Evolutionary conservation across 2,329 filamentous ascomycete genomes (phyloP).

Genomic region (Aspergillus caelatus): DNA sequence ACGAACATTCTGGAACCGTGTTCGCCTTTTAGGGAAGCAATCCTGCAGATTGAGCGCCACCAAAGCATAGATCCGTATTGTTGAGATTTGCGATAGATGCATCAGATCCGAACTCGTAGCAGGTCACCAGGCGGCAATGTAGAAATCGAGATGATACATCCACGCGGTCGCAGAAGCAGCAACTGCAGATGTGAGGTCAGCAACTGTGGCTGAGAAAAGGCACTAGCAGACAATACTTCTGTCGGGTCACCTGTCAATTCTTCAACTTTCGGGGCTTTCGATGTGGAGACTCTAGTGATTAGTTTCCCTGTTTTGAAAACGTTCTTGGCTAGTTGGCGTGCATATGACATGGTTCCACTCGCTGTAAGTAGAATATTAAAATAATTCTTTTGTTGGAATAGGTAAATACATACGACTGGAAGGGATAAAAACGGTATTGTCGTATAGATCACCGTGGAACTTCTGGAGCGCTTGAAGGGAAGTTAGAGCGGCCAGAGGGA

Average conservation of each 20-base stretch:
- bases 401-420: conserved; percentile 39
- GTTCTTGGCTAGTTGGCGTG: conserved; percentile 55
- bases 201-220: background rate
- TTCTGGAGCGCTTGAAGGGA: conserved; percentile 48
- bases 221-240: conserved; percentile 26
- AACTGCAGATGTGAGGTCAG: conserved; percentile 34
- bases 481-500: conserved; percentile 47
- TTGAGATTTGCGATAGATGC: conserved; percentile 8
- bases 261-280: conserved; percentile 52
- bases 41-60: conserved; percentile 37
- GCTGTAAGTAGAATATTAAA: conserved; percentile 30
- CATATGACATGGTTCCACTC: conserved; percentile 51
- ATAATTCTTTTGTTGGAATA: background rate
- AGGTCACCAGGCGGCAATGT: conserved; percentile 39
- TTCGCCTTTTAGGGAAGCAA: conserved; percentile 43
- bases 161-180: conserved; percentile 44
- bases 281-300: conserved; percentile 58
- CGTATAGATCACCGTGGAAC: conserved; percentile 50
- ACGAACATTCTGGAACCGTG: conserved; percentile 27
- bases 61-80: conserved; percentile 13
- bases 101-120: conserved; percentile 37
- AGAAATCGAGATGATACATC: conserved; percentile 41
- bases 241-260: conserved; percentile 45
- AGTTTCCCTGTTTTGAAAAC: conserved; percentile 52
- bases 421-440: conserved; percentile 56